These are phyloP conservation scores for Leishmania guyanensis DNA, from an alignment of 208 protist genomes.

Conservation along the genomic window DNA sequence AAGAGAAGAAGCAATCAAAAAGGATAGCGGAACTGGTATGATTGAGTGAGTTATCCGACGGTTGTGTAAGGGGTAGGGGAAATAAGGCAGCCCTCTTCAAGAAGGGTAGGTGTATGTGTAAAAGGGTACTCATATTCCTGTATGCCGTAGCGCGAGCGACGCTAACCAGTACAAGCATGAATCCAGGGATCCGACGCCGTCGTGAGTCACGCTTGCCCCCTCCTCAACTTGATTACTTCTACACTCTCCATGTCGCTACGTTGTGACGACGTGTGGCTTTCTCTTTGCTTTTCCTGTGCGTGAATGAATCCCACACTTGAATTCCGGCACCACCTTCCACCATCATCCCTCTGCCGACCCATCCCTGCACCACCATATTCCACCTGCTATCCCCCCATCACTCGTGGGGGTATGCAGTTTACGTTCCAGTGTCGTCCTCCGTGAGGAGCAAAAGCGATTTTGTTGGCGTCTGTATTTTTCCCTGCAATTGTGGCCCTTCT, in stretches of 20 bases:
- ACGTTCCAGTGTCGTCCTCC: background rate
- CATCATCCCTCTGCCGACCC: background rate
- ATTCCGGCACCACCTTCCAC: background rate
- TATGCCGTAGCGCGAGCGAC: background rate
- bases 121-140: background rate
- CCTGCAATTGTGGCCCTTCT: background rate
- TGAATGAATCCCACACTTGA: background rate
- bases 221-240: background rate
- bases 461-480: background rate
- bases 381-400: background rate
- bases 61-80: background rate
- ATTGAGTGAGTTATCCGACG: slow-evolving; percentile 1
- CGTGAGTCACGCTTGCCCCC: background rate
- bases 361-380: background rate
- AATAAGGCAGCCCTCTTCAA: background rate
- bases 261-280: background rate
- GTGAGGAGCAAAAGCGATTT: background rate
- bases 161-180: background rate
- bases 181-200: background rate
- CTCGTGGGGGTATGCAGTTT: background rate
- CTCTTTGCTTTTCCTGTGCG: background rate
- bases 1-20: background rate
- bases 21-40: background rate
- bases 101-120: background rate
- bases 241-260: background rate